Base-by-base conservation (phyloP, 371 early-diverging fungal genomes). In the Catenaria anguillulae region DNA sequence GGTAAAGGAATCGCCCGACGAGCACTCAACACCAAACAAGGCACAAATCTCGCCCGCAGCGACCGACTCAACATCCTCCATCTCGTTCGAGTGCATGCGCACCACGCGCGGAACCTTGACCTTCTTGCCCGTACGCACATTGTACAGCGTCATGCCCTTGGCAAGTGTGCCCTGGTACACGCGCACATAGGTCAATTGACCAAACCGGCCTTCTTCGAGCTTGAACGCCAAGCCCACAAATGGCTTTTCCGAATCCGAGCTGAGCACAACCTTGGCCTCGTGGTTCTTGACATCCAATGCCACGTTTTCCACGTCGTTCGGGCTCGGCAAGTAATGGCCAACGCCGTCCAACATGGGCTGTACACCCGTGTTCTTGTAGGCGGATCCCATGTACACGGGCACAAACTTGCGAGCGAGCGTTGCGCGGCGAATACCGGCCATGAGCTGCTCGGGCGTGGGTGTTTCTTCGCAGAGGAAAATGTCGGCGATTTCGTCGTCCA, bases 31-130 rank as follows among this genome's bases (percentile, higher is more conserved):
- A 69, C 98, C 98, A 74, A 97, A 96, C 73, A 96, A 77, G 29
- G 98, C 98, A 73, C 94, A 91, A 62, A 97, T 96, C 77, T 97
- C 98, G 67, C 98, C 98, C 60, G 92, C 88, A 62, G 87, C 90
- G 33, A 94, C 84, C 68, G 81, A 77, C 64, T 93, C 88, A 0
- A 97, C 93, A 73, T 97, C 97, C 75, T 97, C 96, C 90, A 96
- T 92, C 72, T 93, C 92, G 69, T 93, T 86, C 61, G 93, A 87
- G 75, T 97, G 98, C 98, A 97, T 97, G 67, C 98, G 89, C 43
- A 92, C 96, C 59, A 97, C 78, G 46, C 95, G 81, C 56, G 96
- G 86, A 5, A 97, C 88, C 80, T 95, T 97, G 72, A 93, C 85
- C 74, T 81, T 85, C 76, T 95, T 95, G 59, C 92, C 93, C 40